phyloP scores from a whole-genome alignment of 495 filamentous ascomycete genomes.

The Talaromyces stipitatus region DNA sequence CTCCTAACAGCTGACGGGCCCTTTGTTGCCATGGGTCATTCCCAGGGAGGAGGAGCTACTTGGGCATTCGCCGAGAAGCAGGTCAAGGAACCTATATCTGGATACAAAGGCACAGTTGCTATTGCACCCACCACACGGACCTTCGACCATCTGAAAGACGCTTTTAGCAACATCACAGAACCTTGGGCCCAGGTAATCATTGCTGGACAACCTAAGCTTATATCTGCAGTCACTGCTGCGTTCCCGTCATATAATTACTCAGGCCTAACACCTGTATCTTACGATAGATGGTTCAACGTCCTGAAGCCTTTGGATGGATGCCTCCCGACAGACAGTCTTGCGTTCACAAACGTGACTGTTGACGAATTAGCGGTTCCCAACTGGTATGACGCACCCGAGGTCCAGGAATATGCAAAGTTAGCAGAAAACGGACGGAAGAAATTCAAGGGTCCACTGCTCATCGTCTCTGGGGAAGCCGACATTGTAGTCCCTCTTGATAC shows the following conservation, averaged over 20 bases:
- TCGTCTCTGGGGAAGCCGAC: constrained; percentile 34
- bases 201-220: constrained; percentile 17
- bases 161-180: background rate
- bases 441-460: constrained; percentile 36
- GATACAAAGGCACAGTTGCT: constrained; percentile 34
- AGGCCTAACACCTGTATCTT: background rate
- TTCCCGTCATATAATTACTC: constrained; percentile 15
- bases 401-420: constrained; percentile 15
- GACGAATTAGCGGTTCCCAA: constrained; percentile 13
- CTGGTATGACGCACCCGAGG: constrained; percentile 16
- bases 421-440: constrained; percentile 20
- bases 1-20: constrained; percentile 13
- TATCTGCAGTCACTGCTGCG: constrained; percentile 19
- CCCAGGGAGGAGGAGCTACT: constrained; percentile 39
- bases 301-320: constrained; percentile 24
- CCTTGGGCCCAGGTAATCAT: constrained; percentile 12
- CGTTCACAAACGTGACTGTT: constrained; percentile 12
- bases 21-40: constrained; percentile 41
- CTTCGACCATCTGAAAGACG: constrained; percentile 11
- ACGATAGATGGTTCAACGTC: constrained; percentile 17
- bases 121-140: constrained; percentile 29
- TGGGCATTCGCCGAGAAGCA: constrained; percentile 36
- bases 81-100: constrained; percentile 18
- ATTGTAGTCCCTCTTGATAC: constrained; percentile 15
- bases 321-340: constrained; percentile 11